These are phyloP conservation scores for Beauveria caledonica DNA, from an alignment of 2,329 filamentous ascomycete species.

Conservation along the genomic window DNA sequence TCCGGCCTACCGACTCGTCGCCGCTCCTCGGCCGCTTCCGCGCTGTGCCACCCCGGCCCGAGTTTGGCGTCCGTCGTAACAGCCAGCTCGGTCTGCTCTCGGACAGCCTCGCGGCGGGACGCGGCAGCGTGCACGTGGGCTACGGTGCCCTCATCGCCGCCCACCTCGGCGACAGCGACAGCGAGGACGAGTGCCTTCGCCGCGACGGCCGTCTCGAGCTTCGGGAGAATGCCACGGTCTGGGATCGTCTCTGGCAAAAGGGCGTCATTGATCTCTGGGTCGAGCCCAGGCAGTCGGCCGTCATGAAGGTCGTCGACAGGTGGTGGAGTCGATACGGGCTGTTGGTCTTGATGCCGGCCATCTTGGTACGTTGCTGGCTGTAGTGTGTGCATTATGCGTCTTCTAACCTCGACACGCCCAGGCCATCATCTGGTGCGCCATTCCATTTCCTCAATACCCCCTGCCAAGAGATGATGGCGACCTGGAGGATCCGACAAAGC, in stretches of 20 bases:
- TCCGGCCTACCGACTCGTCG: conserved; percentile 45
- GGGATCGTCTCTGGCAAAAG: conserved; percentile 28
- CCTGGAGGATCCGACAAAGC: conserved; percentile 10
- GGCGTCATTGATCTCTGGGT: conserved; percentile 49
- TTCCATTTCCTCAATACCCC: conserved; percentile 57
- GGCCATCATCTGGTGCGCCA: conserved; percentile 56
- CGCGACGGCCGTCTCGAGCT: conserved; percentile 17
- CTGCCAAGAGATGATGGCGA: conserved; percentile 35
- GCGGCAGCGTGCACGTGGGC: conserved; percentile 48
- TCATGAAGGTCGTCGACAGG: conserved; percentile 48
- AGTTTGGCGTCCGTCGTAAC: conserved; percentile 20
- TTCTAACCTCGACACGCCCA: conserved; percentile 18
- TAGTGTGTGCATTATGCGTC: not conserved
- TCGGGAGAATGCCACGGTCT: conserved; percentile 18
- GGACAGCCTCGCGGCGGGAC: conserved; percentile 24
- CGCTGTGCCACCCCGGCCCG: conserved; percentile 44
- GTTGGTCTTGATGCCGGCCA: conserved; percentile 52
- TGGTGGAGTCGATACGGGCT: conserved; percentile 58
- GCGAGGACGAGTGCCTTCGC: conserved; percentile 25
- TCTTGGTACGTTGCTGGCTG: conserved; percentile 38
- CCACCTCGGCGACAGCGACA: conserved; percentile 30
- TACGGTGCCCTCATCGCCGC: conserved; percentile 46
- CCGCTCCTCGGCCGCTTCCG: conserved; percentile 58
- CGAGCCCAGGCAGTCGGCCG: conserved; percentile 49
- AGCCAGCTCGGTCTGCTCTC: conserved; percentile 34